Base-by-base conservation (phyloP, 1,284 basidiomycete genomes). In the Ceratobasidium sp. region DNA sequence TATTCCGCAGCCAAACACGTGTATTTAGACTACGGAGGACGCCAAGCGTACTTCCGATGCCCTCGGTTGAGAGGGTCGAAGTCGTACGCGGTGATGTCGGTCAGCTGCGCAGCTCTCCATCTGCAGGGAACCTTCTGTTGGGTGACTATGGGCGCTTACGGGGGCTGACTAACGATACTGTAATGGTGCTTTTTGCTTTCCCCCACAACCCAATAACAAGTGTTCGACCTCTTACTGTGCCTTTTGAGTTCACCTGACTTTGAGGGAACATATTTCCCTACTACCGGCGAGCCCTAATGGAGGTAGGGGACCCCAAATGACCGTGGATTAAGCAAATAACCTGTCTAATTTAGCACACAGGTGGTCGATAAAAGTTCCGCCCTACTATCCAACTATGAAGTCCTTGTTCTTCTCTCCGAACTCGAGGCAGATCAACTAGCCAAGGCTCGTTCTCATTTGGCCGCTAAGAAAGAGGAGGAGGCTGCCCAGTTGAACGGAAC, bases 381-480 rank as follows among this genome's bases (percentile, higher is more conserved):
- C 9, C 88, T 96, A 73, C 86, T 96, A 13, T 91, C 92, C 53
- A 95, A 96, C 83, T 90, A 87, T 79, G 96, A 98, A 82, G 95
- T 98, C 76, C 85, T 97, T 53, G 81, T 86, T 22, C 88, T 96
- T 74, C 88, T 98, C 73, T 87, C 89, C 54, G 89, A 92, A 72
- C 88, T 93, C 63, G 92, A 95, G 81, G 86, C 83, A 29, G 90
- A 94, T 77, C 88, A 92, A 79, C 82, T 93, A 53, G 84, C 87
- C 0, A 86, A 88, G 48, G 86, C 89, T 43, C 89, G 90, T 78
- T 85, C 88, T 3, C 89, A 8, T 79, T 89, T 4, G 86, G 62
- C 89, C 62, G 85, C 91, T 63, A 92, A 92, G 81, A 92, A 91
- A 76, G 90, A 92, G 78, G 87, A 92, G 73, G 89, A 89, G 75